These are phyloP conservation scores for Lichtheimia ornata DNA, from an alignment of 371 early-diverging fungal genomes.

Conservation along the genomic window DNA sequence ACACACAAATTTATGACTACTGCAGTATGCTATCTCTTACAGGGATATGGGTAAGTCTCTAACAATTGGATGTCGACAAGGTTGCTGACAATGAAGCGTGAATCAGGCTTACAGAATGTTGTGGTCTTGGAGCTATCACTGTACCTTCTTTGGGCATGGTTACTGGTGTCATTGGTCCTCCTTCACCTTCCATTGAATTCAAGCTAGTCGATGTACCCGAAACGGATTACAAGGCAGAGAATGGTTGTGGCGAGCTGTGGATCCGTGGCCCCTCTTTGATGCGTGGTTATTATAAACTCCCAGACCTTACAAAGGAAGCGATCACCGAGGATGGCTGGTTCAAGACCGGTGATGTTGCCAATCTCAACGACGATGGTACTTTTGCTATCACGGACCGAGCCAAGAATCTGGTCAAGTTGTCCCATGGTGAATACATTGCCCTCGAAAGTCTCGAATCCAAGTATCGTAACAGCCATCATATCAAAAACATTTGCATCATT, in stretches of 20 bases:
- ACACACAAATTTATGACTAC: constrained; percentile 83
- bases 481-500: constrained; percentile 81
- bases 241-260: constrained; percentile 82
- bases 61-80: not conserved
- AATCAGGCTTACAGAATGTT: constrained; percentile 56
- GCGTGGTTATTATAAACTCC: constrained; percentile 85
- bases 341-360: constrained; percentile 95
- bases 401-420: constrained; percentile 88
- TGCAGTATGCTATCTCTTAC: constrained; percentile 74
- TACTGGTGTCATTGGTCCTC: constrained; percentile 73
- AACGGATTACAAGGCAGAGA: constrained; percentile 71
- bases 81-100: not conserved
- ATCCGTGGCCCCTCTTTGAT: constrained; percentile 91
- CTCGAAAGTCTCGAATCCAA: constrained; percentile 92
- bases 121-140: constrained; percentile 56
- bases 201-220: constrained; percentile 86
- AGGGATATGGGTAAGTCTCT: constrained; percentile 75
- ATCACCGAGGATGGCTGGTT: constrained; percentile 91
- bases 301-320: constrained; percentile 75
- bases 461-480: constrained; percentile 68
- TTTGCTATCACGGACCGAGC: constrained; percentile 78
- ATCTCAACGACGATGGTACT: constrained; percentile 72
- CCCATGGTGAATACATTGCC: constrained; percentile 94
- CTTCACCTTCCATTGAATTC: constrained; percentile 73
- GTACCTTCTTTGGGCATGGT: constrained; percentile 42